Evolutionary conservation across 495 filamentous ascomycete species (phyloP), one percentile per base, ranked within the genome.

Genomic region (Aspergillus bridgeri): DNA sequence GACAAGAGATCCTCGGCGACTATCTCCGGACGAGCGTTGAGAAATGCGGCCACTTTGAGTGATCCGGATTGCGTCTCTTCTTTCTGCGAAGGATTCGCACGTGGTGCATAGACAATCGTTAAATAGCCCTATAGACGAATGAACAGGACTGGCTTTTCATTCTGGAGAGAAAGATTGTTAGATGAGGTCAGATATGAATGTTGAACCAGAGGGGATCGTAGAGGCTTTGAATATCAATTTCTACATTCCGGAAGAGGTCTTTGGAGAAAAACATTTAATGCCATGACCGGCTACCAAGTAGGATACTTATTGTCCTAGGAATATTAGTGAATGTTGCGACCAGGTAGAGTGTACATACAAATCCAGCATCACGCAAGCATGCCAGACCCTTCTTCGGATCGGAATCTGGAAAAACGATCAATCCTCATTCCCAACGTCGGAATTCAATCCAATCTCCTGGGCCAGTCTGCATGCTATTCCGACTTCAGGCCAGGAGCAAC

Each of bases 301-400:
- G 69, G 48, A 60, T 68, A 11, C 68, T 62, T 9, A 71, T 13
- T 43, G 71, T 58, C 51, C 70, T 72, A 9, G 29, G 8, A 11
- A 33, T 33, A 9, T 33, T 9, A 33, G 29, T 33, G 2, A 33
- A 11, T 2, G 18, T 49, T 20, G 15, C 7, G 13, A 65, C 42
- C 27, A 44, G 43, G 19, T 18, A 19, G 25, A 29, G 56, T 11
- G 17, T 23, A 27, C 57, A 20, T 68, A 71, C 71, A 64, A 58
- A 49, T 79, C 76, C 19, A 79, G 23, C 15, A 65, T 60, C n/a
- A 76, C 62, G 62, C 75, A 77, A 19, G 66, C 70, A 56, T 73
- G 66, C 77, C 77, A 80, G 5, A 71, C 58, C 27, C 75, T 59
- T 13, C 70, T 55, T 22, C 66, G 63, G 38, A 78, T 72, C 54